Evolutionary conservation across 495 filamentous ascomycete species (phyloP).

Genomic region (Penicillium coffeae): DNA sequence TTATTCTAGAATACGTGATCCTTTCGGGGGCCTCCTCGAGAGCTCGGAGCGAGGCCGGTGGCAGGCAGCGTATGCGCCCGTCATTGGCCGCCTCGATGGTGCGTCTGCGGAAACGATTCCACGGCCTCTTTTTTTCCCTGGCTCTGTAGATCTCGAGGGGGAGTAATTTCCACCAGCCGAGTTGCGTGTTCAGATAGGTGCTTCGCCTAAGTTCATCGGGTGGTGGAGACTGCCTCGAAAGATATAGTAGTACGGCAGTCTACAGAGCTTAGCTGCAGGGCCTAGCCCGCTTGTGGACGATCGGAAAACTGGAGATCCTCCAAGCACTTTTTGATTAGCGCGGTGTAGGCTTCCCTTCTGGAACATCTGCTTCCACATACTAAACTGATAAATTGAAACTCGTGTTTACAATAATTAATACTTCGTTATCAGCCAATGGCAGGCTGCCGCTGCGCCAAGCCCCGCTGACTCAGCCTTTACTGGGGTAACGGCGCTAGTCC

Average conservation of each 20-base stretch:
- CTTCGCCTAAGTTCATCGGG: neutral
- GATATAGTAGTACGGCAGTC: neutral
- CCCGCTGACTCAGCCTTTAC: neutral
- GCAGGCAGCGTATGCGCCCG: neutral
- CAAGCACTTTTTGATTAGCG: too few relatives aligned
- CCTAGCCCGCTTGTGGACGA: neutral
- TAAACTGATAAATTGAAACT: too few relatives aligned
- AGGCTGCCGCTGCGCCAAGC: neutral
- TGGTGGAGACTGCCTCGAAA: neutral
- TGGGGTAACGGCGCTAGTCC: neutral
- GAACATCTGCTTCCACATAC: too few relatives aligned
- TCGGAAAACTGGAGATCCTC: neutral
- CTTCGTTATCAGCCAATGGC: neutral
- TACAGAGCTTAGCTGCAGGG: too few relatives aligned
- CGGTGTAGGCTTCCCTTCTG: too few relatives aligned
- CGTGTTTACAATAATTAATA: too few relatives aligned
- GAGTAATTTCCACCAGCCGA: neutral
- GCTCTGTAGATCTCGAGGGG: too few relatives aligned
- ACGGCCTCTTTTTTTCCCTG: too few relatives aligned
- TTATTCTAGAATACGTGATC: neutral
- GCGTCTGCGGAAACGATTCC: neutral
- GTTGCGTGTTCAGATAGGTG: neutral
- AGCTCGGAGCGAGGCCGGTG: neutral
- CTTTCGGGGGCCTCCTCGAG: neutral
- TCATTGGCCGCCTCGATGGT: neutral